A percentile compares a stretch with the other conserved stretches of the same genome.
These are phyloP conservation scores for Thalassiosira livingstoniorum DNA, from an alignment of 352 stramenopile genomes.

Conservation along the genomic window DNA sequence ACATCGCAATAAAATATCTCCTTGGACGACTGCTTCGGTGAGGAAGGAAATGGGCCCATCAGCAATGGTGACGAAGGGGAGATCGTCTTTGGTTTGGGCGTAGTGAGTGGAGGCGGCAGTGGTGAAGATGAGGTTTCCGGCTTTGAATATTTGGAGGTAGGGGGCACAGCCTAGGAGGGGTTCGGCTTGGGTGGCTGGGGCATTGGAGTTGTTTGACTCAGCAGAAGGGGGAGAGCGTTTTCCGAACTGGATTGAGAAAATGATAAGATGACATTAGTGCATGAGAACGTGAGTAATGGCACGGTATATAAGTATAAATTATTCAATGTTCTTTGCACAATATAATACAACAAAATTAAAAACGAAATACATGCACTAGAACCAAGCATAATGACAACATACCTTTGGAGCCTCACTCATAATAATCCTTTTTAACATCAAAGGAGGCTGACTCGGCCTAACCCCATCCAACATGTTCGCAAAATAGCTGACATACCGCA, in stretches of 20 bases:
- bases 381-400: no score
- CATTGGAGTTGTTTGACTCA: slow-evolving; percentile 26
- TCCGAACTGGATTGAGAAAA: slow-evolving; percentile 52
- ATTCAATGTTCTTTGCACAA: not conserved
- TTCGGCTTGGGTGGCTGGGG: slow-evolving; percentile 12
- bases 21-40: slow-evolving; percentile 96
- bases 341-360: slow-evolving; percentile 6
- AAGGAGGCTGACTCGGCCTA: slow-evolving; percentile 91
- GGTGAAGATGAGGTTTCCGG: slow-evolving; percentile 94
- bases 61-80: slow-evolving; percentile 90
- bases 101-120: slow-evolving; percentile 85
- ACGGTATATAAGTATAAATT: not conserved
- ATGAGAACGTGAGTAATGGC: not conserved
- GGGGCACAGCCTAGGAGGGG: slow-evolving; percentile 91
- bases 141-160: slow-evolving; percentile 98
- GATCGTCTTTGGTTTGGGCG: slow-evolving; percentile 85
- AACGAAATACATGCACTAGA: no score
- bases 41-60: slow-evolving; percentile 94
- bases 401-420: slow-evolving; percentile 87
- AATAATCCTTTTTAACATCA: slow-evolving; percentile 95
- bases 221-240: slow-evolving; percentile 62
- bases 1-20: slow-evolving; percentile 96
- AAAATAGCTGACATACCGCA: slow-evolving; percentile 97
- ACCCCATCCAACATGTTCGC: slow-evolving; percentile 97
- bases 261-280: no score